Base-by-base conservation (phyloP, 345 rosid species). In the Rhizophora mangle region DNA sequence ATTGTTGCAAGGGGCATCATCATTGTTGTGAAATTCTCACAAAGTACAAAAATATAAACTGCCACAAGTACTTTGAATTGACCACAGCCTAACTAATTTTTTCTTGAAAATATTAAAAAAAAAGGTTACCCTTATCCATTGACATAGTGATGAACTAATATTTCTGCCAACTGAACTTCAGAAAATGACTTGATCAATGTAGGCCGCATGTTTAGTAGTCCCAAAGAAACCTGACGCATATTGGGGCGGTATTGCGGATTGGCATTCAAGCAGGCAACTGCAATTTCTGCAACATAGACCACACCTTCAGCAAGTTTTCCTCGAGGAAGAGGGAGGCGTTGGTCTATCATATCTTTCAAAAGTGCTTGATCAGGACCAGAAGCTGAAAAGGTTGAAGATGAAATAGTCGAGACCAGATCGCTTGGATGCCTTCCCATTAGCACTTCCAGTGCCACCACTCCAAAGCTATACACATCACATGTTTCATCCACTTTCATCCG, bases 171-270 rank as follows among this genome's bases (percentile, higher is more conserved):
- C 9, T 19, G 39, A 8, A 56, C 15, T 56, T 8, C 49, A 32
- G 60, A 53, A 32, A 66, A 66, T 32, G 61, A 20, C 31, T 66
- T 54, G 34, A 60, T n/a, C n/a, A n/a, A n/a, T 3, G 71, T 52
- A 43, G 27, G 26, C 39, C 29, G 43, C 8, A 9, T 19, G 39
- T 20, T 60, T 32, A 31, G 1, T 27, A 68, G 43, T 6, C 47
- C 20, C 5, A 53, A 18, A 46, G 56, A 68, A 68, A 68, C 55
- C 47, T 68, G 64, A 3, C 15, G 9, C 72, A 68, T 68, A 5
- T 43, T 68, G n/a, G 72, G 72, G 18, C 72, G 72, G 30, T 27
- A 59, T 11, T 68, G 64, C 11, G 72, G 72, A 68, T 46, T 68
- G 27, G 37, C 63, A 46, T 36, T 68, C 64, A 68, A 46, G 64